Evolutionary conservation across 2,329 filamentous ascomycete genomes (phyloP), one percentile per base, ranked within the genome.

Genomic region (Pseudohalonectria lignicola): DNA sequence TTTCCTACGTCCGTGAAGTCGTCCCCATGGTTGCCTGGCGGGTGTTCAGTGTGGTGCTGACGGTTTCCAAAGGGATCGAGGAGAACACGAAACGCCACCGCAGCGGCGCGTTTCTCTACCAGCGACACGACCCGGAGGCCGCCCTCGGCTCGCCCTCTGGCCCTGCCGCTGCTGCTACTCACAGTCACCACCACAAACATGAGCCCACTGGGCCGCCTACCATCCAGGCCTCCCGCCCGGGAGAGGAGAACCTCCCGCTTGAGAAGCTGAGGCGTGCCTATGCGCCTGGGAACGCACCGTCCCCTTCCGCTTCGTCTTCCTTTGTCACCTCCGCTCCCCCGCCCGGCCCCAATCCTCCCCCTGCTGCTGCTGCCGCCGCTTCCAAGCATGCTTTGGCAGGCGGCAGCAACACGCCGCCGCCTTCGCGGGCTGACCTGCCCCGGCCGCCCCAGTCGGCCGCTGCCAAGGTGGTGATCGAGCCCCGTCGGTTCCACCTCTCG

Each of bases 401-500:
- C n/a, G 21, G 17, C 37, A 8, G 34, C 21, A 11, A 35, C 23
- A 16, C 13, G 32, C n/a, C 13, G 8, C 11, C 34, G 21, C 21
- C 20, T 13, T 23, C 23, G 25, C 10, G 26, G n/a, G 16, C 16
- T 6, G 31, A 18, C 16, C 19, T 29, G 12, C 25, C 10, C 16
- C 17, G 7, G 15, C 37, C 16, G 18, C 40, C 35, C 33, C 18
- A 15, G 21, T 42, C 21, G 17, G 35, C 28, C 16, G 12, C 32
- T 16, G 16, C 25, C 16, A 37, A 29, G 35, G 35, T 19, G 7
- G 20, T 15, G 38, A 13, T 33, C 12, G 63, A 67, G 45, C 66
- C 62, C 11, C 66, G 73, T 39, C 62, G 67, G 31, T 77, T 76
- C 43, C 73, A 75, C 47, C 67, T 77, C 42, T 74, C 71, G 13